A percentile compares a stretch with the other conserved stretches of the same genome.
phyloP scores from a whole-genome alignment of 2,329 filamentous ascomycete genomes.

The Talaromyces albobiverticillius region DNA sequence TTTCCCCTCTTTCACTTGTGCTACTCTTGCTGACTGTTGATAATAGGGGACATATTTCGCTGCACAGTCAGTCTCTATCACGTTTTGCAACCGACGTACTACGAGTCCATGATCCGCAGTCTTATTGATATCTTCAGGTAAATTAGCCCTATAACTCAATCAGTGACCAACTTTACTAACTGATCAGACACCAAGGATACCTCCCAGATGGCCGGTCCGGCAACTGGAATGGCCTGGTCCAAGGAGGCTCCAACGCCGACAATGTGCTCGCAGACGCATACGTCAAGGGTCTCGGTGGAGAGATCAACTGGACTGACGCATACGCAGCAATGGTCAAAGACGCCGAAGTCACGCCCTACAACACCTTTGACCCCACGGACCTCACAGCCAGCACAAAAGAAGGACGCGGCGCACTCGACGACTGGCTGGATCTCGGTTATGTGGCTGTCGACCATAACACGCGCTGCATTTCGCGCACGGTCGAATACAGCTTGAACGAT shows the following conservation, averaged over 20 bases:
- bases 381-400: conserved; percentile 62
- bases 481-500: conserved; percentile 66
- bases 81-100: conserved; percentile 60
- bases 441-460: conserved; percentile 58
- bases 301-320: conserved; percentile 63
- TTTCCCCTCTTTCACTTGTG: conserved; percentile 24
- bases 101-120: conserved; percentile 65
- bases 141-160: conserved; percentile 23
- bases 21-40: conserved; percentile 14
- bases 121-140: conserved; percentile 66
- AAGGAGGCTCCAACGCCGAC: conserved; percentile 69
- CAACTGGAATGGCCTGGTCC: conserved; percentile 61
- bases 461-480: conserved; percentile 62
- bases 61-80: conserved; percentile 66
- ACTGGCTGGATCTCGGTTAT: conserved; percentile 65
- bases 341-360: conserved; percentile 61
- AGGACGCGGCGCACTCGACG: conserved; percentile 65
- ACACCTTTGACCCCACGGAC: conserved; percentile 56
- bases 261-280: conserved; percentile 72
- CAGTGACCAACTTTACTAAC: neutral
- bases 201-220: conserved; percentile 66
- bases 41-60: conserved; percentile 61
- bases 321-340: conserved; percentile 65
- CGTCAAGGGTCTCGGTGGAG: conserved; percentile 63
- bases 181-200: conserved; percentile 48